Base-by-base conservation (phyloP, 2,329 filamentous ascomycete species). In the Penicillium sp. region DNA sequence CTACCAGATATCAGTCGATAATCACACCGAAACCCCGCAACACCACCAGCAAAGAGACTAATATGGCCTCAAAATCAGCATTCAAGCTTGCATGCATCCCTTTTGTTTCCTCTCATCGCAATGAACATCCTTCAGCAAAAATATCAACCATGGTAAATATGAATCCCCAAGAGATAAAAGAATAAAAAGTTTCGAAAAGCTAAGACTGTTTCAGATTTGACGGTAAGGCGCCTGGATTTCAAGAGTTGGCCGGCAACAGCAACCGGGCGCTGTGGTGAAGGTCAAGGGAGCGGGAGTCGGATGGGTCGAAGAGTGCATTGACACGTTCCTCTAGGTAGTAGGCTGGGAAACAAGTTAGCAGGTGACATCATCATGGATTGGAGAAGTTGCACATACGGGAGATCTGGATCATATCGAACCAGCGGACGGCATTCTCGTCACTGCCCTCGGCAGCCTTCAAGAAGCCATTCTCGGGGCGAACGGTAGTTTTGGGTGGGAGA, bases 401-500 rank as follows among this genome's bases (percentile, higher is more conserved):
- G 39, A 78, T 58, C 51, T 73, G 71, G 50, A 78, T 71, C 61
- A 70, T 69, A 44, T 78, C 73, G 49, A 79, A 77, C 76, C 76
- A 79, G 27, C 69, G 69, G 44, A 65, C 61, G 5, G 72, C 72
- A 55, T 74, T 70, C 46, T 74, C 70, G 22, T 75, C 73, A 56
- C 72, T 75, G 10, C 69, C 72, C 11, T 77, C 72, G 8, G 71
- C 68, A 4, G 75, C 70, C 60, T 70, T 72, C 53, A 79, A 55
- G 11, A 72, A 62, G n/a, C 74, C 74, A 21, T 69, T 74, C 14
- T 77, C 75, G 3, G 69, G 67, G 22, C 72, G 67, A 22, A 76
- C 65, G 27, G 54, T 69, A 5, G 75, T 73, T 62, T 75, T 76
- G 26, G 77, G 77, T 13, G 76, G 74, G n/a, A 79, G 63, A 47